Conservation (phyloP, 257 asterid genomes). For the Osmanthus fragrans region DNA sequence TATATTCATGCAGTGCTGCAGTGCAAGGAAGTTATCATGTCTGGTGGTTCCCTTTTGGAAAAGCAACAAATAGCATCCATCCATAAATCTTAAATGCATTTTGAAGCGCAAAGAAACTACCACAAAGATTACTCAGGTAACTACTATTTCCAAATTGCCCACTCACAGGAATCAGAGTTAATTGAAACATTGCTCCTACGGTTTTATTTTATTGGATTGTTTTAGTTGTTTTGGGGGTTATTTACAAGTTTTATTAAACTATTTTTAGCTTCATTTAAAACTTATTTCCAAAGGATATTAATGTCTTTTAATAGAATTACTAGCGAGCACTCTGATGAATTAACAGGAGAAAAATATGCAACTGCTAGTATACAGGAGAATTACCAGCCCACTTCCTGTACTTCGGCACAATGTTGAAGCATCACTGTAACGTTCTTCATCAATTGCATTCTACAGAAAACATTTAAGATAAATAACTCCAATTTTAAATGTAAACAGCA, state of each 20-base stretch:
- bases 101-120: neutral
- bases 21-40: neutral
- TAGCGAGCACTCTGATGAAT: slow-evolving; percentile 6
- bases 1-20: neutral
- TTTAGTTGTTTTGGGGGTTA: neutral
- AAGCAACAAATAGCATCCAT: neutral
- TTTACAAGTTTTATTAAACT: neutral
- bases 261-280: neutral
- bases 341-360: slow-evolving; percentile 1
- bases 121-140: neutral
- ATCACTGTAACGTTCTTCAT: slow-evolving; percentile 84
- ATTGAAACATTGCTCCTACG: neutral
- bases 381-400: slow-evolving; percentile 97
- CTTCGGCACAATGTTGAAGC: slow-evolving; percentile 81
- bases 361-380: slow-evolving; percentile 19
- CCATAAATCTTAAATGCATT: neutral
- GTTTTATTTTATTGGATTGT: neutral
- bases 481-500: slow-evolving; percentile 15
- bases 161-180: neutral
- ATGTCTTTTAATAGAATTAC: neutral
- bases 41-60: neutral
- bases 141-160: neutral
- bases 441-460: slow-evolving; percentile 59
- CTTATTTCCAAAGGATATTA: neutral
- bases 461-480: slow-evolving; percentile 16